Base-by-base conservation (phyloP, 2,329 filamentous ascomycete species). In the Cordyceps cateniannulata region DNA sequence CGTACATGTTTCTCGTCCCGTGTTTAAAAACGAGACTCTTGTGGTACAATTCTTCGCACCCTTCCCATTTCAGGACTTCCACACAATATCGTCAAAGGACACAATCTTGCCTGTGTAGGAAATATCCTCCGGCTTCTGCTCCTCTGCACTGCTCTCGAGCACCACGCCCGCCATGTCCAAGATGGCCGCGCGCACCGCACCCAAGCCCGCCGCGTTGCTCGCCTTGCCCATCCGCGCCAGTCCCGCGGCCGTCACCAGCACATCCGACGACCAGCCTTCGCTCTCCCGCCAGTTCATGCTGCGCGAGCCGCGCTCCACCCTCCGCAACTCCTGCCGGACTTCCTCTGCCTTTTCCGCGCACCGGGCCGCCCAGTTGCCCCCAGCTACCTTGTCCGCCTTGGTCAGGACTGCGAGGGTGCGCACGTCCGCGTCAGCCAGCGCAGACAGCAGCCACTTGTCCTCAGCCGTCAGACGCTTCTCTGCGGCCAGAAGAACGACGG, bases 381-480 rank as follows among this genome's bases (percentile, higher is more conserved):
- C 70, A 40, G 22, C 27, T 20, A 25, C 38, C 64, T 84, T 84
- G 66, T 85, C 83, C 16, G 79, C 80, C 70, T 85, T 85, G 12
- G 83, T 85, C 53, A 86, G 68, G 5, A 85, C 76, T 1, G 85
- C 76, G 7, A 77, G 67, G 1, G 80, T 82, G 56, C 73, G 73
- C 32, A 79, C 73, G 10, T 75, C 74, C 3, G 75, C 72, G 53
- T 76, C 70, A 54, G 78, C 73, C 64, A 85, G 72, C 49, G 81
- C 69, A 61, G 73, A 69, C 38, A 85, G 68, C 63, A 81, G 74
- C 70, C 76, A 73, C 14, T 69, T 68, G 65, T 85, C 83, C 52
- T 75, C 75, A 24, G 73, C 69, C 63, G 81, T 79, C 1, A 83
- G 70, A 16, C 77, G 78, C 50, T 83, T 81, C 60, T 82, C 77